Conservation (phyloP, 805 yeast genomes). For the Candida koratica region DNA sequence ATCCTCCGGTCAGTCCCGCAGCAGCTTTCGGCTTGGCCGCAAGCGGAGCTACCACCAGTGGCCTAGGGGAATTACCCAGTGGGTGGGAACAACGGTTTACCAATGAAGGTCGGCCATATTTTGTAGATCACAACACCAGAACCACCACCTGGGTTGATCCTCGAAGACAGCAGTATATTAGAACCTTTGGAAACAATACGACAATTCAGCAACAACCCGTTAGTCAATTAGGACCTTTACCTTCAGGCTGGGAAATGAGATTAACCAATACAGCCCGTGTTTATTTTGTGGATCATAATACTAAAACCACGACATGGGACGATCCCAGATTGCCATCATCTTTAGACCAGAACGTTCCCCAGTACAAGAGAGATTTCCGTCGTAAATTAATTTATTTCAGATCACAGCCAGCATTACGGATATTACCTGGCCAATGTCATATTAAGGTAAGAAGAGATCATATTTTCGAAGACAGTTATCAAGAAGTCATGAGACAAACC, state of each 20-base stretch:
- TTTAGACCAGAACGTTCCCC: conserved; percentile 97
- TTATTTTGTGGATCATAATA: conserved; percentile 97
- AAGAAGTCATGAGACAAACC: conserved; percentile 97
- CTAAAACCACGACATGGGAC: conserved; percentile 99
- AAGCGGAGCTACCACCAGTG: conserved; percentile 88
- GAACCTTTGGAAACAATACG: conserved; percentile 86
- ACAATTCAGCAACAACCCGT: conserved; percentile 98
- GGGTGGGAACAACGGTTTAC: conserved; percentile 99
- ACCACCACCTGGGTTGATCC: conserved; percentile 99
- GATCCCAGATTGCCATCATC: conserved; percentile 98
- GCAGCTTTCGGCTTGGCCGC: conserved; percentile 68
- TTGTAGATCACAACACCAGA: conserved; percentile 98
- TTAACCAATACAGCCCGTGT: conserved; percentile 97
- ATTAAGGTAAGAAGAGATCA: conserved; percentile 96
- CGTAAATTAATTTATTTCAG: conserved; percentile 96
- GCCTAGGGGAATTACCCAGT: conserved; percentile 93
- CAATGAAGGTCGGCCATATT: conserved; percentile 97
- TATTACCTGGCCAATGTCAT: conserved; percentile 97
- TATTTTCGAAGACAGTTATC: conserved; percentile 95
- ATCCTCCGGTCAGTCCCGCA: conserved; percentile 57
- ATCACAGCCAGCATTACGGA: conserved; percentile 96
- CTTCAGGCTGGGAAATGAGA: conserved; percentile 99
- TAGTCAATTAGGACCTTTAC: conserved; percentile 94
- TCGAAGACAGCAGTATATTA: conserved; percentile 95
- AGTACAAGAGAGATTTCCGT: conserved; percentile 97